These are phyloP conservation scores for Aureobasidium sp. DNA, from an alignment of 2,329 filamentous ascomycete species.

Conservation along the genomic window DNA sequence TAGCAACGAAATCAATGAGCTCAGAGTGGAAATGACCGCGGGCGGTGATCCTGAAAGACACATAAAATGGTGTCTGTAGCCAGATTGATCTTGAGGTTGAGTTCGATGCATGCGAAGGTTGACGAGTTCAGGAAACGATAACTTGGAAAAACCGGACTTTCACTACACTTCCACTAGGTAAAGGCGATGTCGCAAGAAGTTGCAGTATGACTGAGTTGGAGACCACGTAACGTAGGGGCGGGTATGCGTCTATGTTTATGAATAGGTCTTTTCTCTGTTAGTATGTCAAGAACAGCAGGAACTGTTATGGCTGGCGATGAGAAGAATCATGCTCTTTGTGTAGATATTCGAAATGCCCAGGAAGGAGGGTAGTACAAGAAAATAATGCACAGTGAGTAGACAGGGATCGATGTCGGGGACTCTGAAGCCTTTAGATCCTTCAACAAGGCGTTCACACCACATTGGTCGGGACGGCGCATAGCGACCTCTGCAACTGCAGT, in stretches of 20 bases:
- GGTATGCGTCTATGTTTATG: neutral
- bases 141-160: too few relatives aligned
- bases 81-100: neutral
- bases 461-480: conserved; percentile 1
- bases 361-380: neutral
- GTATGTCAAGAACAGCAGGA: neutral
- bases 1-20: too few relatives aligned
- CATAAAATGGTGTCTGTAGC: neutral
- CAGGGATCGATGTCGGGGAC: neutral
- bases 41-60: too few relatives aligned
- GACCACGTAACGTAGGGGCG: neutral
- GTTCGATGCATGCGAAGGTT: neutral
- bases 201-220: too few relatives aligned
- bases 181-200: neutral
- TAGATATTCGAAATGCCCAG: neutral
- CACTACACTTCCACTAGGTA: too few relatives aligned
- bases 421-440: neutral
- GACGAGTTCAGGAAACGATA: neutral
- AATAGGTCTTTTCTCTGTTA: neutral
- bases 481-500: neutral
- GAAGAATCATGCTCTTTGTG: neutral
- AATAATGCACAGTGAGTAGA: neutral
- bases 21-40: too few relatives aligned
- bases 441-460: neutral
- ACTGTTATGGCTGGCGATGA: neutral